Evolutionary conservation across 2,329 filamentous ascomycete genomes (phyloP), one percentile per base, ranked within the genome.

Genomic region (Karstenula rhodostoma): DNA sequence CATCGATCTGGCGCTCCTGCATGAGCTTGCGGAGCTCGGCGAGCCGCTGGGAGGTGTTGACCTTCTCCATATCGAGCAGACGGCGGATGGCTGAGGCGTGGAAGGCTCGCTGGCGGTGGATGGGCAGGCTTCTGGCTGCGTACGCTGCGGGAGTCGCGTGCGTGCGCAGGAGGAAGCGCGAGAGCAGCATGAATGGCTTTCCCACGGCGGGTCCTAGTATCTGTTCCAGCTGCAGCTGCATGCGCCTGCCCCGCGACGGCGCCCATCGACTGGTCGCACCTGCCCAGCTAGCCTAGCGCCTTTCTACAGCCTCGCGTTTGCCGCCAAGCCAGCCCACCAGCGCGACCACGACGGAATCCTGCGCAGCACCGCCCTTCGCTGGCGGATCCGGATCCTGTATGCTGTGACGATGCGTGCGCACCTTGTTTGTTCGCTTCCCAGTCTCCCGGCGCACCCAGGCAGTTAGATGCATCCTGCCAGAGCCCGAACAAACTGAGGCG

Each of bases 1-100:
- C 85, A 79, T 98, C 93, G 67, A 99, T 85, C 67, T 92, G 90
- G 73, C 90, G 86, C 79, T 94, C 86, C 80, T 87, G 89, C 95
- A 99, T 99, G 75, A 97, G 83, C 77, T 89, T 84, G 75, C 95
- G 87, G 73, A 99, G 85, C 79, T 87, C 86, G 65, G 87, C 80
- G 66, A 99, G 87, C 72, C 92, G 90, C 64, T 87, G 84, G 57
- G 89, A 88, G 37, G 94, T 97, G 79, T 95, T 84, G 67, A 96
- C 89, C 56, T 86, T 88, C 74, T 88, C 90, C 91, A 95, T 96
- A 35, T 88, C 85, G 78, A 81, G 63, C 48, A 70, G 64, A 61
- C 67, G 63, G 49, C 67, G 64, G 60, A 63, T 63, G 56, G 69
- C n/a, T 35, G 61, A 73, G 48, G 67, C 64, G 68, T 77, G 72